A percentile compares a stretch with the other conserved stretches of the same genome.
phyloP scores from a whole-genome alignment of 2,329 filamentous ascomycete species.

The Colletotrichum sp. region DNA sequence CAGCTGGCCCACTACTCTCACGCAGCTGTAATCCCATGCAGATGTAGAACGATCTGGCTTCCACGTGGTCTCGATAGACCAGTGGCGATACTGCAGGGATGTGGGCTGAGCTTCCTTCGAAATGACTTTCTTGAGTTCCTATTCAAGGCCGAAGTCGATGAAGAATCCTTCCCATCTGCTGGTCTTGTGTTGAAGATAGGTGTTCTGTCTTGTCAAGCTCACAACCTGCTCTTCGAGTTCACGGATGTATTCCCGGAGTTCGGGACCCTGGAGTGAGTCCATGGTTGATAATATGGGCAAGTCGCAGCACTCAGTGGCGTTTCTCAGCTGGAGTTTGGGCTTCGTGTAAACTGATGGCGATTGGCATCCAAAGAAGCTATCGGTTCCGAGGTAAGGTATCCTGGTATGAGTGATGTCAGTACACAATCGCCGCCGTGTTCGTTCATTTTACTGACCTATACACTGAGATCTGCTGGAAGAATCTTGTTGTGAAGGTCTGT shows the following conservation, averaged over 20 bases:
- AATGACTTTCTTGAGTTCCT: not conserved
- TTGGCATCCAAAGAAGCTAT: not conserved
- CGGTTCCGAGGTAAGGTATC: not conserved
- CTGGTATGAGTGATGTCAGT: not conserved
- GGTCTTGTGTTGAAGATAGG: not conserved
- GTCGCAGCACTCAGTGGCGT: not conserved
- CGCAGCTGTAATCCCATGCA: accelerated
- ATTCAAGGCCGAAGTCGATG: not conserved
- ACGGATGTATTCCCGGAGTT: too few relatives aligned
- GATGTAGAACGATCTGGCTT: not conserved
- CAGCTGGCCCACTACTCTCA: not conserved
- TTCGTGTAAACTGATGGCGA: not conserved
- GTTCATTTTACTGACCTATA: not conserved
- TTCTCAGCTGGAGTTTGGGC: not conserved
- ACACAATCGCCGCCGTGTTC: not conserved
- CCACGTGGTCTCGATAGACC: not conserved
- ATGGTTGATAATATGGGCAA: not conserved
- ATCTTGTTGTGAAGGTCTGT: not conserved
- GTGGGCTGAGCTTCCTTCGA: not conserved
- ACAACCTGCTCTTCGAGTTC: not conserved
- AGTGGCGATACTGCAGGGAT: not conserved
- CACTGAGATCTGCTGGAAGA: not conserved
- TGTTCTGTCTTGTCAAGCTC: not conserved
- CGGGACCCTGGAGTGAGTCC: too few relatives aligned
- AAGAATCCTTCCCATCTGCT: not conserved